phyloP scores from a whole-genome alignment of 331 rosid genomes.

The Cucumis variabilis region DNA sequence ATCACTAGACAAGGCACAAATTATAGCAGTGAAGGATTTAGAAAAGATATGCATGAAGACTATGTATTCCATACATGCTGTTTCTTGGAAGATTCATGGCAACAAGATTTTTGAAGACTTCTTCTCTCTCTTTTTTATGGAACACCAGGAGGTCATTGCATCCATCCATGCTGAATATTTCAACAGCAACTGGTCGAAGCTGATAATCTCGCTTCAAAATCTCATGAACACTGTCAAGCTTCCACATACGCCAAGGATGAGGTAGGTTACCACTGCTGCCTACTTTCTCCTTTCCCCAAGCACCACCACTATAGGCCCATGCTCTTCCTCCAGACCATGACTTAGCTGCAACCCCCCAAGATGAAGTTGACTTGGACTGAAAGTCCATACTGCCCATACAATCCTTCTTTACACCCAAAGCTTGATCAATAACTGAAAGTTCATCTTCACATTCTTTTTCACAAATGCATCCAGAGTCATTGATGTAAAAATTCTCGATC shows the following conservation, averaged over 20 bases:
- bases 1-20: background rate
- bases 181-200: slow-evolving; percentile 98
- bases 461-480: slow-evolving; percentile 85
- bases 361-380: slow-evolving; percentile 81
- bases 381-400: slow-evolving; percentile 67
- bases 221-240: slow-evolving; percentile 97
- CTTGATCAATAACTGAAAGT: slow-evolving; percentile 96
- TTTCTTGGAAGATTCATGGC: slow-evolving; percentile 98
- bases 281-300: slow-evolving; percentile 98
- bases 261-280: slow-evolving; percentile 82
- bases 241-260: slow-evolving; percentile 99
- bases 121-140: slow-evolving; percentile 99
- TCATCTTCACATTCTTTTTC: slow-evolving; percentile 93
- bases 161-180: slow-evolving; percentile 99
- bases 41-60: slow-evolving; percentile 26
- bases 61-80: slow-evolving; percentile 75
- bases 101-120: slow-evolving; percentile 86
- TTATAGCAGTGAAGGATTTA: background rate
- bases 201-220: slow-evolving; percentile 99
- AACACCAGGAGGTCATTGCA: slow-evolving; percentile 97
- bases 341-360: slow-evolving; percentile 69
- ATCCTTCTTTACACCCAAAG: slow-evolving; percentile 97
- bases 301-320: slow-evolving; percentile 99
- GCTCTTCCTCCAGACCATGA: slow-evolving; percentile 95
- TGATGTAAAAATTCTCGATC: slow-evolving; percentile 90